Percentiles rank a stretch among this genome's conserved stretches.
phyloP scores from a whole-genome alignment of 371 early-diverging fungal genomes.

The Apophysomyces trapeziformis region DNA sequence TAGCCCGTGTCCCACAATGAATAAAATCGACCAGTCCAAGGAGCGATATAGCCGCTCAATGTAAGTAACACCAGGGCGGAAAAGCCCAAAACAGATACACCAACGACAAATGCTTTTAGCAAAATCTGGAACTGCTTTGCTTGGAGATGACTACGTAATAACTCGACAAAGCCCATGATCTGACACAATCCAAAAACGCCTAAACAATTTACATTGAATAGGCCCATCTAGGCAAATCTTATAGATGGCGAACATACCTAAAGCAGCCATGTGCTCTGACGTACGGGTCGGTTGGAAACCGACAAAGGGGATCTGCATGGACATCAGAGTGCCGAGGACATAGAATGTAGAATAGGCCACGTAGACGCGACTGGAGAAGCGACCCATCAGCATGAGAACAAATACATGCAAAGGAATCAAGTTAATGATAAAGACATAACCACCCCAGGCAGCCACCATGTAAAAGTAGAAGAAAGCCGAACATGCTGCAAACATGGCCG shows the following conservation, averaged over 20 bases:
- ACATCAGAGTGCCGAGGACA: constrained; percentile 91
- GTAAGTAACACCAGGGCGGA: constrained; percentile 68
- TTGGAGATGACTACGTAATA: constrained; percentile 81
- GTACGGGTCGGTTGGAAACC: constrained; percentile 97
- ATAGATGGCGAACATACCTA: constrained; percentile 62
- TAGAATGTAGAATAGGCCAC: constrained; percentile 98
- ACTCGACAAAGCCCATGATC: constrained; percentile 88
- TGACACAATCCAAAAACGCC: constrained; percentile 93
- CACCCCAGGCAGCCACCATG: constrained; percentile 99
- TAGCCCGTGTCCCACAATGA: constrained; percentile 99
- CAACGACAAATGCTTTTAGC: constrained; percentile 67
- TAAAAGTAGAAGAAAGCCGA: constrained; percentile 97
- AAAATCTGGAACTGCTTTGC: constrained; percentile 84
- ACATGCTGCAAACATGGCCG: constrained; percentile 84
- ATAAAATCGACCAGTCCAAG: constrained; percentile 99
- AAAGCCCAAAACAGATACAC: constrained; percentile 60
- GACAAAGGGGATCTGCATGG: constrained; percentile 99
- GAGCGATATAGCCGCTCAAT: constrained; percentile 88
- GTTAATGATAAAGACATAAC: constrained; percentile 99
- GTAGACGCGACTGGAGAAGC: constrained; percentile 92
- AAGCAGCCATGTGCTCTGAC: constrained; percentile 98
- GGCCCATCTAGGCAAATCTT: constrained; percentile 1
- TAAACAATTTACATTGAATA: constrained; percentile 18
- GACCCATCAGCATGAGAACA: constrained; percentile 93
- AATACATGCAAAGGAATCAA: constrained; percentile 97